phyloP scores from a whole-genome alignment of 2,329 filamentous ascomycete genomes.

The Fusarium abutilonis region DNA sequence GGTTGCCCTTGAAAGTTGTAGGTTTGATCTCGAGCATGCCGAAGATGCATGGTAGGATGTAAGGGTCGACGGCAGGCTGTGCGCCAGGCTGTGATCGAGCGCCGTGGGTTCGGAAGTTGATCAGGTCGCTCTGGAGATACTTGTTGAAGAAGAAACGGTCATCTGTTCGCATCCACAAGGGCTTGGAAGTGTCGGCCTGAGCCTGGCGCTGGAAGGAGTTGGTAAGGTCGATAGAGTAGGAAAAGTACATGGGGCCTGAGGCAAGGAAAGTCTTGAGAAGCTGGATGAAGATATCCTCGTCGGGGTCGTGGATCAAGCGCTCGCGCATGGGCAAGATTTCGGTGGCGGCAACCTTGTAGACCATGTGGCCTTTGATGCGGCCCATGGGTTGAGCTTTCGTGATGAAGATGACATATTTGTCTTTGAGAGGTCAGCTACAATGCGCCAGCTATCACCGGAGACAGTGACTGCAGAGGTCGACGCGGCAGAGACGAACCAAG shows the following conservation, averaged over 20 bases:
- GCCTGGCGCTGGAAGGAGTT: conserved; percentile 97
- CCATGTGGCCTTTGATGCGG: conserved; percentile 91
- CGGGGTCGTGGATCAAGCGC: conserved; percentile 86
- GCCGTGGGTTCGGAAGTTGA: conserved; percentile 79
- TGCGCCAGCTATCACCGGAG: conserved; percentile 18
- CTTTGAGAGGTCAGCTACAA: conserved; percentile 50
- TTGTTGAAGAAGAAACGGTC: conserved; percentile 99
- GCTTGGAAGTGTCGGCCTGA: conserved; percentile 73
- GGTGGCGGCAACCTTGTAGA: conserved; percentile 90
- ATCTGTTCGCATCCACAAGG: conserved; percentile 91
- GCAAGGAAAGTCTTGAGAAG: conserved; percentile 85
- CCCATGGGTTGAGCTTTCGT: conserved; percentile 93
- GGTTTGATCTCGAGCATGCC: conserved; percentile 93
- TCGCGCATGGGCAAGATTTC: conserved; percentile 96
- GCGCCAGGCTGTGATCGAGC: conserved; percentile 71
- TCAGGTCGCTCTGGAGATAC: conserved; percentile 89
- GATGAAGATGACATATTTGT: conserved; percentile 97
- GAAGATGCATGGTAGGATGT: conserved; percentile 94
- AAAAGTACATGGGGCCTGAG: conserved; percentile 94
- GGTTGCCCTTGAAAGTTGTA: conserved; percentile 84
- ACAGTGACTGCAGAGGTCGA: conserved; percentile 19
- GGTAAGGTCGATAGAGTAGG: conserved; percentile 95
- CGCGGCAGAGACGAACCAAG: conserved; percentile 70
- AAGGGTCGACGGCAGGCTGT: conserved; percentile 85
- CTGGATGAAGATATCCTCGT: conserved; percentile 90